Evolutionary conservation across 2,329 filamentous ascomycete species (phyloP), one percentile per base, ranked within the genome.

Genomic region (Alternaria sp.): DNA sequence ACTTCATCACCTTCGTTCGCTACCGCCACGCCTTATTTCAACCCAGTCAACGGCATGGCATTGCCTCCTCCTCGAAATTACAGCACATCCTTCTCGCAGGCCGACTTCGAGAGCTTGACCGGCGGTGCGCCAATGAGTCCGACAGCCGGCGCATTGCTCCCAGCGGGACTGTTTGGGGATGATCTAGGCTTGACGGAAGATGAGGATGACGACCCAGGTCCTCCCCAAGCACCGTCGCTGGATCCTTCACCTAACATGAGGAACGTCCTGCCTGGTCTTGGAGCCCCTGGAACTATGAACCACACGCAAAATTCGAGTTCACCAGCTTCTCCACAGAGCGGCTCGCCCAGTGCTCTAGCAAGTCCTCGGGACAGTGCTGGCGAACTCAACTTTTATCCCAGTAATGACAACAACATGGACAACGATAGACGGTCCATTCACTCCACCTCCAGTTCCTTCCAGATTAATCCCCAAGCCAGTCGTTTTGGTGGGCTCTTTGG

Each of bases 101-200:
- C 88, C 2, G 89, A 91, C 17, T 80, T 90, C 5, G 87, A 87
- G 61, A 84, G 84, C 17, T 77, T 91, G 36, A 88, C 85, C 4
- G 86, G 85, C 17, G 89, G 87, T 26, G 91, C 90, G 3, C 91
- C 91, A 1, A 87, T 95, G 76, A 94, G 91, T 71, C 92, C 92
- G 2, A 91, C 91, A 5, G 92, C 92, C 3, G 89, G 91, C 26
- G 86, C 90, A 15, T 83, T 95, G 4, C 81, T 96, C 15, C 92
- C 92, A 0, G 91, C 91, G 1, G 88, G 87, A 62, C 81, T 91
- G 5, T 84, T 89, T 53, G 85, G 85, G 6, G 88, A 90, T 55
- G 90, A 91, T 51, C 85, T 89, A 43, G 89, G 90, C 15, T 81
- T 74, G 51, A 77, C 71, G 0, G 76, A 79, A 44, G 67, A 69